These are phyloP conservation scores for Clitoria ternatea DNA, from an alignment of 306 rosid species.

Conservation along the genomic window DNA sequence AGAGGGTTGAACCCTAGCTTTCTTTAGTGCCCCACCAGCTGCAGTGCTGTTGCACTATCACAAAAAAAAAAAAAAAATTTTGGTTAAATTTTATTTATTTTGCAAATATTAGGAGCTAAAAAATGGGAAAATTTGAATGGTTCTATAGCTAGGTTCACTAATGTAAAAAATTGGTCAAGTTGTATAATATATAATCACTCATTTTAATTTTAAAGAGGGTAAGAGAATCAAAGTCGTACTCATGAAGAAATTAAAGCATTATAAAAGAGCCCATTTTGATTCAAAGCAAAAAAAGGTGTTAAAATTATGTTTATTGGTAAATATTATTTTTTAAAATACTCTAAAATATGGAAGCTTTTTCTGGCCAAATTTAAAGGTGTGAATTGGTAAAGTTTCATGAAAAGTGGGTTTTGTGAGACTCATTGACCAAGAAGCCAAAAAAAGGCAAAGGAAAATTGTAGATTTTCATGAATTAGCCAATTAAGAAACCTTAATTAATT, in stretches of 20 bases:
- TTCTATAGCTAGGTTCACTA: too few relatives aligned
- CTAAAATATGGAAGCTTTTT: slow-evolving; percentile 27
- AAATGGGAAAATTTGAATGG: not conserved
- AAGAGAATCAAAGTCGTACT: not conserved
- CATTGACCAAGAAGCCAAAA: slow-evolving; percentile 2
- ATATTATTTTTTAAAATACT: not conserved
- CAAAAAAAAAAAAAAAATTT: slow-evolving; percentile 6
- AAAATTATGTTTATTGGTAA: not conserved
- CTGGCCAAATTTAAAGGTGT: slow-evolving; percentile 22
- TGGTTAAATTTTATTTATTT: not conserved
- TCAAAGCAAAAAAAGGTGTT: slow-evolving; percentile 12
- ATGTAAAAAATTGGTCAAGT: too few relatives aligned
- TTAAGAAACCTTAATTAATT: not conserved
- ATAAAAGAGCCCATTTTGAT: not conserved
- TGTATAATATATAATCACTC: not conserved
- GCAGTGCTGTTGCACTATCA: slow-evolving; percentile 75
- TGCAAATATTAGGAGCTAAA: not conserved
- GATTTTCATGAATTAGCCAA: slow-evolving; percentile 8
- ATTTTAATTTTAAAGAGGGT: slow-evolving; percentile 1
- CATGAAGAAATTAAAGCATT: not conserved
- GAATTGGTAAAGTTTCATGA: slow-evolving; percentile 34
- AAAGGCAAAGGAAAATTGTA: not conserved
- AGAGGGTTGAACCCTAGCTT: slow-evolving; percentile 90
- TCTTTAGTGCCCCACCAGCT: slow-evolving; percentile 81
- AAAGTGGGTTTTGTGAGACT: slow-evolving; percentile 21